phyloP scores from a whole-genome alignment of 306 rosid species.

The Vigna angularis region DNA sequence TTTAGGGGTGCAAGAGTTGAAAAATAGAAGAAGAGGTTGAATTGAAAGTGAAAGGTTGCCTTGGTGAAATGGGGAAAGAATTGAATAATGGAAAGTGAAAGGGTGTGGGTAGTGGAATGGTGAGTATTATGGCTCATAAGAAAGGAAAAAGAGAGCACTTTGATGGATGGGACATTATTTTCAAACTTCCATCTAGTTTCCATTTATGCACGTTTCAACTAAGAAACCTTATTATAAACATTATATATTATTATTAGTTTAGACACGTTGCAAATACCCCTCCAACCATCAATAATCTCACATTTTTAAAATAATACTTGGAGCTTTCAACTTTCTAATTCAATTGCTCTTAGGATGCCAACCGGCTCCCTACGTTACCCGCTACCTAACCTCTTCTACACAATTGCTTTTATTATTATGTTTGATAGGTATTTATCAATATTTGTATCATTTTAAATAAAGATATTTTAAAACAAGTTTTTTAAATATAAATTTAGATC shows the following conservation, averaged over 20 bases:
- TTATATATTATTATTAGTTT: not conserved
- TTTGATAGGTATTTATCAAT: too few species aligned
- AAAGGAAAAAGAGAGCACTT: not conserved
- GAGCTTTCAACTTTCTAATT: too few species aligned
- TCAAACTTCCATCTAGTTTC: not conserved
- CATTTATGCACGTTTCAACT: constrained; percentile 9
- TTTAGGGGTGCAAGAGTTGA: constrained; percentile 4
- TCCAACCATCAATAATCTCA: too few species aligned
- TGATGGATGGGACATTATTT: not conserved
- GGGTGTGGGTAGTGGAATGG: constrained; percentile 42
- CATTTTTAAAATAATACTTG: too few species aligned
- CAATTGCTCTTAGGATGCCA: too few species aligned
- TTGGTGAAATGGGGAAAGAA: constrained; percentile 39
- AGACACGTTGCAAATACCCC: not conserved
- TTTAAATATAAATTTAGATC: too few species aligned
- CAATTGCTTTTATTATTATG: too few species aligned
- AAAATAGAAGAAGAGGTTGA: not conserved
- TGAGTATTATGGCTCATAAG: constrained; percentile 17
- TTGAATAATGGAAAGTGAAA: constrained; percentile 39
- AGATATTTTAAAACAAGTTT: too few species aligned
- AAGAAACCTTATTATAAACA: not conserved
- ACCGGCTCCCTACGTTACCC: too few species aligned
- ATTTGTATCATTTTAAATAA: too few species aligned
- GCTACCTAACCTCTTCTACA: too few species aligned
- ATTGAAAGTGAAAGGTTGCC: not conserved